Percentiles rank a stretch among this genome's conserved stretches.
Evolutionary conservation across 2,329 filamentous ascomycete genomes (phyloP).

Genomic region (Alternaria ethzedia): DNA sequence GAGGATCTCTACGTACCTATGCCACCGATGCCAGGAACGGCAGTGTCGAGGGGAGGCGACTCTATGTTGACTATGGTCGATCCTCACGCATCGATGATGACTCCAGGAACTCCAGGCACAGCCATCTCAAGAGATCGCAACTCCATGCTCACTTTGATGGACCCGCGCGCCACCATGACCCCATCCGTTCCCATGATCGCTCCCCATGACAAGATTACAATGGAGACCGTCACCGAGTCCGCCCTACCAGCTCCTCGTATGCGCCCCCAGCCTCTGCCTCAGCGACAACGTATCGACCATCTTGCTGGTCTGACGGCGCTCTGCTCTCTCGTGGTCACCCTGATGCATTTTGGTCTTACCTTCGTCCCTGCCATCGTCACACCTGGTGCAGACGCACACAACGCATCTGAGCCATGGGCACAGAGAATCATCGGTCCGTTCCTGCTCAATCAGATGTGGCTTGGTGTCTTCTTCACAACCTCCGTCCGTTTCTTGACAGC

Average conservation of each 20-base stretch:
- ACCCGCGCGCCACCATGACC: neutral
- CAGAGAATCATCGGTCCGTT: conserved; percentile 53
- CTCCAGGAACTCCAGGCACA: neutral
- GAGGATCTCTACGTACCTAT: conserved; percentile 16
- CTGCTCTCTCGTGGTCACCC: conserved; percentile 53
- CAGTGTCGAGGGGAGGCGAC: neutral
- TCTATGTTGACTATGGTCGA: conserved; percentile 28
- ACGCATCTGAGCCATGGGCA: conserved; percentile 50
- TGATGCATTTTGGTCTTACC: conserved; percentile 55
- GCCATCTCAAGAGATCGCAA: neutral
- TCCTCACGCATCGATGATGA: neutral
- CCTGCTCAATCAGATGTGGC: conserved; percentile 56
- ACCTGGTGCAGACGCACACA: conserved; percentile 45
- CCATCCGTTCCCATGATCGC: neutral
- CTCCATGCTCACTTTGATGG: conserved; percentile 27
- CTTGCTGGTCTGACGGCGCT: conserved; percentile 55
- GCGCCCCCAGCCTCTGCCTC: conserved; percentile 30
- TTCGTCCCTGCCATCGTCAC: conserved; percentile 50
- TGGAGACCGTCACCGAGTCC: conserved; percentile 40
- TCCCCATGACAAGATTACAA: conserved; percentile 31
- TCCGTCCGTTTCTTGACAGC: conserved; percentile 55
- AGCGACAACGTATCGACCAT: conserved; percentile 51
- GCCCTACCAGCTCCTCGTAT: conserved; percentile 40
- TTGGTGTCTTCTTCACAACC: conserved; percentile 58
- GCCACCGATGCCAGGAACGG: neutral